phyloP scores from a whole-genome alignment of 495 filamentous ascomycete genomes.

The Lineolata rhizophorae region DNA sequence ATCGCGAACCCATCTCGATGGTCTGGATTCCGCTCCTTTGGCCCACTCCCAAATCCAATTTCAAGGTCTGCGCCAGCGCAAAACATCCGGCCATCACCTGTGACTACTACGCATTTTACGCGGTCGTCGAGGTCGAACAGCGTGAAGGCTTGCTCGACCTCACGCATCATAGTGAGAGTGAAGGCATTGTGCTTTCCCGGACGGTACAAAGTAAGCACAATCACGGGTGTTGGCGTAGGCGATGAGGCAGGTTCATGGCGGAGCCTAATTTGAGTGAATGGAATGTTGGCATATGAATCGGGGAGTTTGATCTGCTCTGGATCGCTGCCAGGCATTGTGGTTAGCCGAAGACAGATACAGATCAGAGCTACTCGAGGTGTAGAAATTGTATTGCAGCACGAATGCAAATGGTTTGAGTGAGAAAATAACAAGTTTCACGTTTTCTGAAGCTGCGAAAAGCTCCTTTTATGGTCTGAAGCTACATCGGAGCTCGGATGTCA shows the following conservation, averaged over 20 bases:
- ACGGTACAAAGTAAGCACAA: constrained; percentile 33
- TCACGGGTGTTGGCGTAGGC: constrained; percentile 27
- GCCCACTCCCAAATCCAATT: constrained; percentile 21
- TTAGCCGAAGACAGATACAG: no score
- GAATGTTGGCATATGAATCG: constrained; percentile 18
- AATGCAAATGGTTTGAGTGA: no score
- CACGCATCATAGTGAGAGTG: constrained; percentile 29
- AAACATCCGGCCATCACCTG: constrained; percentile 36
- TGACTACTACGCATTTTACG: constrained; percentile 35
- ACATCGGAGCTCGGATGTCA: no score
- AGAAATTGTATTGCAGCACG: no score
- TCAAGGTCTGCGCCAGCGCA: constrained; percentile 47
- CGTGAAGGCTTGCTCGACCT: constrained; percentile 30
- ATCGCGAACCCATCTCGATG: constrained; percentile 32
- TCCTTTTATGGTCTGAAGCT: no score
- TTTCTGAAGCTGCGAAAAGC: no score
- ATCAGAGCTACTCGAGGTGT: no score
- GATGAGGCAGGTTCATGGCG: constrained; percentile 29
- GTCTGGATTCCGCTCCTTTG: constrained; percentile 13
- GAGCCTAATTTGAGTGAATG: constrained; percentile 27
- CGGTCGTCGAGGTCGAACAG: constrained; percentile 27
- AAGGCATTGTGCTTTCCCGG: constrained; percentile 42
- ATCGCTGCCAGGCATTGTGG: constrained; percentile 1
- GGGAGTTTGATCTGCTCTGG: constrained; percentile 11
- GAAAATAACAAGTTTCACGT: no score